These are phyloP conservation scores for Carex scoparia DNA, from an alignment of 176 grass and related monocot species.

Conservation along the genomic window DNA sequence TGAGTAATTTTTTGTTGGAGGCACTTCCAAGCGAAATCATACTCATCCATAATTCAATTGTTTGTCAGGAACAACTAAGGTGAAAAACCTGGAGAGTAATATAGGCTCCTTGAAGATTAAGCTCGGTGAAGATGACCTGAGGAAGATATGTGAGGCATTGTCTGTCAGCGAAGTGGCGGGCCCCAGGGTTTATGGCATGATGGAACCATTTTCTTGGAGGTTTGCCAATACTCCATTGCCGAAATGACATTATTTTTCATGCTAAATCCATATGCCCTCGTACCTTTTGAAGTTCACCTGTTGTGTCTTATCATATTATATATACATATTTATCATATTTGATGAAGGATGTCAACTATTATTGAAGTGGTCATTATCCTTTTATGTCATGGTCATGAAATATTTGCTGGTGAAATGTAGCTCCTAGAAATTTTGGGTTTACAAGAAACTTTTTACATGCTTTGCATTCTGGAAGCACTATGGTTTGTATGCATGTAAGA, in stretches of 20 bases:
- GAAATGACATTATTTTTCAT: constrained; percentile 24
- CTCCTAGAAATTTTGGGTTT: background rate
- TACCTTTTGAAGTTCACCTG: background rate
- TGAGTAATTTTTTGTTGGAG: background rate
- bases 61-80: constrained; percentile 65
- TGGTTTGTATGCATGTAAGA: too few species aligned
- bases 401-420: background rate
- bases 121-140: constrained; percentile 49
- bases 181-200: constrained; percentile 39
- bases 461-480: background rate
- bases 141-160: constrained; percentile 42
- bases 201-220: constrained; percentile 55
- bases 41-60: constrained; percentile 20
- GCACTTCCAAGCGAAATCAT: background rate
- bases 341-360: background rate
- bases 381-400: background rate
- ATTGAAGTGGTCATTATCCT: background rate
- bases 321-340: background rate
- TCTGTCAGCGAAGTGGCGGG: constrained; percentile 46
- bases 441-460: background rate
- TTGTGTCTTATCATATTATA: constrained; percentile 4
- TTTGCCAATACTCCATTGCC: constrained; percentile 52
- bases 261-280: background rate
- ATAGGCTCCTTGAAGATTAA: constrained; percentile 55
- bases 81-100: constrained; percentile 64